Evolutionary conservation across 805 yeast species (phyloP).

Genomic region (Sugiyamaella chiloensis): DNA sequence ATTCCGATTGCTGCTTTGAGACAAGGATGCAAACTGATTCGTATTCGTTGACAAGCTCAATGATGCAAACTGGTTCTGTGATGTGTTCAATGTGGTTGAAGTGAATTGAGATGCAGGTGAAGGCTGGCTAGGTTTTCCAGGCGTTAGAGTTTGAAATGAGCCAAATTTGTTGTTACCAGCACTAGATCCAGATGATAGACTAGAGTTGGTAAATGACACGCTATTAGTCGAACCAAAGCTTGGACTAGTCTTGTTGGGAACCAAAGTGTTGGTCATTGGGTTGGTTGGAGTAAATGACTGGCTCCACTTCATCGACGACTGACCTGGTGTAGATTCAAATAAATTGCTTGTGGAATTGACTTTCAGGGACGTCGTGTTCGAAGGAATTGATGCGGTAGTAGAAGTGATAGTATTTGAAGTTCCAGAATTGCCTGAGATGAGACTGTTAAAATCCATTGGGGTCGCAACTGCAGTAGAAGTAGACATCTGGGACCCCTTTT

Average conservation of each 20-base stretch:
- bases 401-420: not conserved
- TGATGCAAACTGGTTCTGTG: no score
- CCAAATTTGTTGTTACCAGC: no score
- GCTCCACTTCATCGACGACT: no score
- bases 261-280: no score
- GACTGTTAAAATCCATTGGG: constrained; percentile 18
- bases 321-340: not conserved
- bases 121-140: not conserved
- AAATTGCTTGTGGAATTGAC: not conserved
- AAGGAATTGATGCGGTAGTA: constrained; percentile 1
- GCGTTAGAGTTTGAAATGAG: not conserved
- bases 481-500: not conserved
- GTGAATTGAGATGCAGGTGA: constrained; percentile 6
- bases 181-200: no score
- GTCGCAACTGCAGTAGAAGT: not conserved
- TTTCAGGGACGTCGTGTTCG: not conserved
- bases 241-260: no score
- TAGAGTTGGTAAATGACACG: no score
- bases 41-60: no score
- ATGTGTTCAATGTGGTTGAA: no score
- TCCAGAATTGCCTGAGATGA: constrained; percentile 13
- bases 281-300: no score
- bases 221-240: no score
- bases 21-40: not conserved
- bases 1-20: no score